Conservation (phyloP, 371 early-diverging fungal species). For the Choanephora cucurbitarum region DNA sequence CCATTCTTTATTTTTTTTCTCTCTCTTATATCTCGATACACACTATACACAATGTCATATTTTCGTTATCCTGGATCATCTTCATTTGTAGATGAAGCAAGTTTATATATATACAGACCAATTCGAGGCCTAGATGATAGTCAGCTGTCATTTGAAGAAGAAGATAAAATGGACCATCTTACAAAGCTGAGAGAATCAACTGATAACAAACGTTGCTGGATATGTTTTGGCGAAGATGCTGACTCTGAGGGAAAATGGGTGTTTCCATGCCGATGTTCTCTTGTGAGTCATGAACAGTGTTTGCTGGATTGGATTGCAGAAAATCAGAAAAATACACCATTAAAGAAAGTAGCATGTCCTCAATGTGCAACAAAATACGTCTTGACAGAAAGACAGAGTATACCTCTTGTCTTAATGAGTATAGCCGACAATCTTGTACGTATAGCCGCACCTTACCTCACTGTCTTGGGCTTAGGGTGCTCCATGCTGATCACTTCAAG, state of each 20-base stretch:
- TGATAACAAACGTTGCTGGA: slow-evolving; percentile 45
- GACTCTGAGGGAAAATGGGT: slow-evolving; percentile 63
- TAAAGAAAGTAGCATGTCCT: slow-evolving; percentile 63
- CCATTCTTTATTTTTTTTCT: slow-evolving; percentile 1
- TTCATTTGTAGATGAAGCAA: slow-evolving; percentile 30
- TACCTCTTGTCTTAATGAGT: slow-evolving; percentile 48
- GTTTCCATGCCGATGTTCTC: slow-evolving; percentile 66
- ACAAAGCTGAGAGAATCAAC: neutral
- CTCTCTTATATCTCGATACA: neutral
- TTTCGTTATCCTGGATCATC: slow-evolving; percentile 31
- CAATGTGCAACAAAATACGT: slow-evolving; percentile 64
- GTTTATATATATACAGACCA: slow-evolving; percentile 27
- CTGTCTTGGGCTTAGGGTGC: slow-evolving; percentile 58
- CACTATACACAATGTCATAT: slow-evolving; percentile 31
- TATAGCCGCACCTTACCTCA: slow-evolving; percentile 60
- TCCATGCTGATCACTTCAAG: slow-evolving; percentile 54
- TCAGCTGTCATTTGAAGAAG: slow-evolving; percentile 6
- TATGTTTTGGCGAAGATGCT: slow-evolving; percentile 61
- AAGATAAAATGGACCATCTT: neutral
- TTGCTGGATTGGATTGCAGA: slow-evolving; percentile 71
- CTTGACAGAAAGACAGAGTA: slow-evolving; percentile 54
- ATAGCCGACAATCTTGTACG: slow-evolving; percentile 52
- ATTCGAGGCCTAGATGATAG: slow-evolving; percentile 15
- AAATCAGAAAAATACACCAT: slow-evolving; percentile 56
- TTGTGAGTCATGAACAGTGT: slow-evolving; percentile 68